Evolutionary conservation across 2,329 filamentous ascomycete genomes (phyloP), one percentile per base, ranked within the genome.

Genomic region (Ambrosiella xylebori): DNA sequence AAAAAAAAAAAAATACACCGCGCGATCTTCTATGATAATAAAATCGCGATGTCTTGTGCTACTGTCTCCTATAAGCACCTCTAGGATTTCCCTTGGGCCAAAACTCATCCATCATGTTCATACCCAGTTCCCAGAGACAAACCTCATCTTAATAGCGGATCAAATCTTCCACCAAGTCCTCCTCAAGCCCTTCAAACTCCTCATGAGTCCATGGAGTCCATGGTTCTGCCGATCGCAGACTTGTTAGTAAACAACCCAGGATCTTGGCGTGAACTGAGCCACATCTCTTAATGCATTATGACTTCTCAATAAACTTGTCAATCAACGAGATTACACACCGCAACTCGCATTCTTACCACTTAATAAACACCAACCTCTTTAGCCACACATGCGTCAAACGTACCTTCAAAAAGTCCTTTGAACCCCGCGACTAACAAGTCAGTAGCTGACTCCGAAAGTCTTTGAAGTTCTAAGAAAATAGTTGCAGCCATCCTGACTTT

Each of bases 161-260:
- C 13, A 54, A 54, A 12, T 41, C 15, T 6, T 54, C 37, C n/a
- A 15, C 37, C 27, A 38, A 36, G n/a, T 19, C 39, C 52, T 54
- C 52, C n/a, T 41, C 37, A 2, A 41, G 8, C 15, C 41, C 52
- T 36, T 54, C 52, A 54, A 36, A 54, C 27, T 54, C 35, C 39
- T 54, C 52, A 13, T 54, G 52, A 13, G 52, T 54, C 52, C 52
- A 54, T 27, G 52, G 52, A 17, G 52, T 54, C 52, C 52, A 54
- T 27, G 52, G 52, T 7, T 54, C 52, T 54, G 27, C n/a, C 12
- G n/a, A 8, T 7, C 35, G 12, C 17, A 27, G 27, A 35, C 35
- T 13, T 27, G 17, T 51, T 51, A 35, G 17, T 19, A 51, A 19
- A 13, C 27, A 27, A 2, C 27, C 27, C 27, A 27, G 4, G 27